phyloP scores from a whole-genome alignment of 148 eudicot species.

The Camellia japonica region DNA sequence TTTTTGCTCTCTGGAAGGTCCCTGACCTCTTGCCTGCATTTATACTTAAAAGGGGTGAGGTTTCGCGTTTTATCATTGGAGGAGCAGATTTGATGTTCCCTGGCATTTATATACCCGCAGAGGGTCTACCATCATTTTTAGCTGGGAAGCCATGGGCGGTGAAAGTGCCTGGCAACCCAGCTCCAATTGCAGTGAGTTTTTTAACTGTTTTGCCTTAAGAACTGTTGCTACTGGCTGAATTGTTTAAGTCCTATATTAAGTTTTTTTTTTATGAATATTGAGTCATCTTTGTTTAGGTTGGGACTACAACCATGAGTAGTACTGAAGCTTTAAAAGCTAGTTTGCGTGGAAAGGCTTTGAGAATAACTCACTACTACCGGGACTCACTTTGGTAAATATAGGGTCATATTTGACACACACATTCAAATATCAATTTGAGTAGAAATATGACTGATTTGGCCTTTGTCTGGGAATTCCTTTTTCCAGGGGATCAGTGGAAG shows the following conservation, averaged over 20 bases:
- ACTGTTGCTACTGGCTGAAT: constrained; percentile 1
- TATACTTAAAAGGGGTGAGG: constrained; percentile 84
- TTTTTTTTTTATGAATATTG: constrained; percentile 9
- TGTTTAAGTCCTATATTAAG: neutral
- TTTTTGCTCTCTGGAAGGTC: constrained; percentile 90
- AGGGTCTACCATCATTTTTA: constrained; percentile 71
- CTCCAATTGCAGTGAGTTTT: constrained; percentile 78
- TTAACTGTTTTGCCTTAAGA: neutral
- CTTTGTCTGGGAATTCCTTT: constrained; percentile 13
- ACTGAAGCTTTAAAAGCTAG: constrained; percentile 80
- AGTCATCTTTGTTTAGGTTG: constrained; percentile 48
- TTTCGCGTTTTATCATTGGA: constrained; percentile 82
- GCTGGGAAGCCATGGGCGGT: constrained; percentile 92
- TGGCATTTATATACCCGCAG: constrained; percentile 66
- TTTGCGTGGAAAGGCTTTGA: constrained; percentile 85
- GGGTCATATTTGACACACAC: neutral
- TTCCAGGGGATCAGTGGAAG: constrained; percentile 77
- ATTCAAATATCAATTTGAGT: neutral
- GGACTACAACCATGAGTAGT: constrained; percentile 77
- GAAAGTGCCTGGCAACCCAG: constrained; percentile 85
- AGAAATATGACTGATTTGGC: neutral
- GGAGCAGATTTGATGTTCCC: constrained; percentile 99
- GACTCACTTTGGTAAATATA: constrained; percentile 73
- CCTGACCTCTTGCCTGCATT: constrained; percentile 88
- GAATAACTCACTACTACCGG: constrained; percentile 61